Evolutionary conservation across 2,329 filamentous ascomycete species (phyloP).

Genomic region (Aspergillus niger): DNA sequence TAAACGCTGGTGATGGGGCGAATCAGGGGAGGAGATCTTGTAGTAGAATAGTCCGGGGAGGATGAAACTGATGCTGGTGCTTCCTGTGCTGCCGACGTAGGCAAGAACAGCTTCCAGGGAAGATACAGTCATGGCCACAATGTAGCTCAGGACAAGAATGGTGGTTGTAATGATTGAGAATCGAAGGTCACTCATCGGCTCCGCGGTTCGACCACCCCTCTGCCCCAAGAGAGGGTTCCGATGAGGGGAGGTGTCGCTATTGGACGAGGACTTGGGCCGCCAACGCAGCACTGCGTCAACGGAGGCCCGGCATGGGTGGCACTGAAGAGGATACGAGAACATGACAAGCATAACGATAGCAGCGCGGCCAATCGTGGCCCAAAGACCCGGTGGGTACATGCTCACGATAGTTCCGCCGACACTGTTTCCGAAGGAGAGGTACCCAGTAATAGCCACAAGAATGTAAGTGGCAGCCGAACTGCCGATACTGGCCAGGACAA

Average conservation of each 20-base stretch:
- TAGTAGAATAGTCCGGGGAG: constrained; percentile 96
- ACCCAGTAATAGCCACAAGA: constrained; percentile 90
- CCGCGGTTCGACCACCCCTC: constrained; percentile 48
- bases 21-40: constrained; percentile 91
- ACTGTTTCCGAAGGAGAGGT: constrained; percentile 89
- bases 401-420: constrained; percentile 90
- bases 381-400: constrained; percentile 78
- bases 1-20: constrained; percentile 79
- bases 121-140: constrained; percentile 85
- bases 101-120: constrained; percentile 89
- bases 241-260: constrained; percentile 47
- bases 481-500: constrained; percentile 82
- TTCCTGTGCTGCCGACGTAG: constrained; percentile 92
- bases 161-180: constrained; percentile 87
- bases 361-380: constrained; percentile 88
- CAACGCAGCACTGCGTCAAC: constrained; percentile 92
- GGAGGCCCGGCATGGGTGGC: constrained; percentile 94
- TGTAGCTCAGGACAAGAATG: constrained; percentile 82
- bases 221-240: constrained; percentile 46
- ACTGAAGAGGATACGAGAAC: constrained; percentile 93
- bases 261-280: constrained; percentile 60
- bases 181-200: constrained; percentile 77
- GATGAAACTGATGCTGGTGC: constrained; percentile 95
- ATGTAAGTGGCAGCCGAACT: constrained; percentile 85
- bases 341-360: constrained; percentile 95